Evolutionary conservation across 108 stramenopile species (phyloP), one percentile per base, ranked within the genome.

Genomic region (Cyclostephanos tholiformis): DNA sequence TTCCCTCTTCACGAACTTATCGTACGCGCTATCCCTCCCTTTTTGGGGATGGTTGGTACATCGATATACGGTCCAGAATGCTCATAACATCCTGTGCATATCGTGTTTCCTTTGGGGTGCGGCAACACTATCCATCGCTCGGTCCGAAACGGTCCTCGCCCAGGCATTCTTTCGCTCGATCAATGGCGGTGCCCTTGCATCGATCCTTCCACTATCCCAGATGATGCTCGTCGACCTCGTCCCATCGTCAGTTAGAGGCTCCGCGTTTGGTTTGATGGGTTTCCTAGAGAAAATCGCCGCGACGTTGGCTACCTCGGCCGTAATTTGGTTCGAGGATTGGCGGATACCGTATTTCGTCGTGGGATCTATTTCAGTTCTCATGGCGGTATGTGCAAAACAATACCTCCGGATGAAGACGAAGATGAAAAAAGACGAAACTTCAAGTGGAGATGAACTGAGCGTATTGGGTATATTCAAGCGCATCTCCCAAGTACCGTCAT

Each of bases 121-220:
- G 13, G 68, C 85, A 19, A 86, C 83, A 6, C 41, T 83, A 20
- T 58, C 68, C 22, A 86, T 86, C 67, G 82, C 85, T 7, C 22
- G 70, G 16, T 65, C 63, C 17, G 65, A 71, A 29, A 56, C 74
- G 2, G 36, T 78, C 25, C 22, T 66, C 6, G 64, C 75, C n/a
- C 85, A 86, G 36, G 80, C 74, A 14, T 57, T 81, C 26, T 67
- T 84, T 25, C 65, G 85, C 41, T 32, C 57, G 7, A 19, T 84
- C 12, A 82, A 82, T 64, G 85, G 85, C 7, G 59, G 58, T 26
- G 79, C 79, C 0, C 59, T 86, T 7, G 85, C 79, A 13, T 80
- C 78, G 20, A 86, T 86, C 11, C 51, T 86, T 32, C 85, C 85
- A 25, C 56, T 86, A 20, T 82, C 80, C 48, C 85, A 86, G 68